Evolutionary conservation across 768 basidiomycete genomes (phyloP).

Genomic region (Exsudoporus frostii): DNA sequence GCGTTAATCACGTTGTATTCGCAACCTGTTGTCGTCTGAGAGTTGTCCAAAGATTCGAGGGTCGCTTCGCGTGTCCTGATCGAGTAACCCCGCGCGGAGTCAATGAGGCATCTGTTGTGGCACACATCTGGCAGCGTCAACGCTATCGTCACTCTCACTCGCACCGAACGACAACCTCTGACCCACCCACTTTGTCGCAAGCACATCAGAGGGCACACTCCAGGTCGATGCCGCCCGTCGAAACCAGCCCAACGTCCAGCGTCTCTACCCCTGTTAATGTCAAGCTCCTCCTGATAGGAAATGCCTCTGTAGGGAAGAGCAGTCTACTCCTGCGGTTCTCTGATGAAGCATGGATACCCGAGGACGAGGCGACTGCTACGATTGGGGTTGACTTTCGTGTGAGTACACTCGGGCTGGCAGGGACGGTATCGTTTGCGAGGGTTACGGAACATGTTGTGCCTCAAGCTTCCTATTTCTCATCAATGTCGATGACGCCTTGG

Average conservation of each 20-base stretch:
- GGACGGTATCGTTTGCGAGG: neutral
- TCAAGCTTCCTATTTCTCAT: neutral
- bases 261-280: conserved; percentile 51
- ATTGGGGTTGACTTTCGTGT: conserved; percentile 86
- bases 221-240: conserved; percentile 17
- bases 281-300: conserved; percentile 82
- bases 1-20: conserved; percentile 10
- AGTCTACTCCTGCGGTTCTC: conserved; percentile 92
- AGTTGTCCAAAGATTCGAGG: neutral
- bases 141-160: neutral
- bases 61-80: conserved; percentile 10
- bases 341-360: conserved; percentile 91
- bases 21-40: neutral
- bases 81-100: conserved; percentile 18
- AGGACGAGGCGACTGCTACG: conserved; percentile 84
- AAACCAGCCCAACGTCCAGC: conserved; percentile 21
- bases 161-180: neutral
- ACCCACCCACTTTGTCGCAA: neutral
- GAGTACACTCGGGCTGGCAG: conserved; percentile 27
- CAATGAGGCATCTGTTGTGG: conserved; percentile 17
- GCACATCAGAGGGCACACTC: neutral
- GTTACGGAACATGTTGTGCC: neutral
- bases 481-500: neutral
- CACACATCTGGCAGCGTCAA: neutral
- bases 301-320: conserved; percentile 90